phyloP scores from a whole-genome alignment of 106 monocot genomes.

The Vanilla planifolia region DNA sequence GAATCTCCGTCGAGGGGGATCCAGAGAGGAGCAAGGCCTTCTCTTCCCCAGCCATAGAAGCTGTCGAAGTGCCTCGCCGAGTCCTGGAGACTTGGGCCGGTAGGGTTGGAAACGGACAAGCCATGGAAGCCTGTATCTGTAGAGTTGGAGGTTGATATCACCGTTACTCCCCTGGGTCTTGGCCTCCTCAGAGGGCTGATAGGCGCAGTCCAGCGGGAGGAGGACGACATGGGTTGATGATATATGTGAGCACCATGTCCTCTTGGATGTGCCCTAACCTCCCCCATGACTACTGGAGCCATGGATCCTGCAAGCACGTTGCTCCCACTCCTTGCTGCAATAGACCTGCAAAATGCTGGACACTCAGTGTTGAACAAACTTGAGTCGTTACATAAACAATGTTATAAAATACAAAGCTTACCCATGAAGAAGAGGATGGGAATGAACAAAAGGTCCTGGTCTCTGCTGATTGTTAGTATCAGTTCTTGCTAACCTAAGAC shows the following conservation, averaged over 20 bases:
- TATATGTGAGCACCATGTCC: constrained; percentile 23
- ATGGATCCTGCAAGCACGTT: constrained; percentile 18
- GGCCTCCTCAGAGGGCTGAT: constrained; percentile 25
- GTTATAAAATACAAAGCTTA: not conserved
- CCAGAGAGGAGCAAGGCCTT: constrained; percentile 36
- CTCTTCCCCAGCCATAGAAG: constrained; percentile 33
- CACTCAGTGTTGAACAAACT: no score
- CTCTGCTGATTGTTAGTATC: constrained; percentile 34
- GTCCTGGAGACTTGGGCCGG: constrained; percentile 14
- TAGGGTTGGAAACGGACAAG: constrained; percentile 19
- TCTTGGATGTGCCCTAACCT: constrained; percentile 21
- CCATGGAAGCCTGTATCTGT: constrained; percentile 32
- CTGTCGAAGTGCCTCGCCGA: constrained; percentile 22
- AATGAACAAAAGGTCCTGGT: constrained; percentile 30
- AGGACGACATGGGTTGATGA: constrained; percentile 25
- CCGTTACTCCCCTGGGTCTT: constrained; percentile 29
- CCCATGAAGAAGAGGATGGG: constrained; percentile 23
- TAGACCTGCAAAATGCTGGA: constrained; percentile 13
- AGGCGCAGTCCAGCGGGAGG: constrained; percentile 15
- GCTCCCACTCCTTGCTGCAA: constrained; percentile 15
- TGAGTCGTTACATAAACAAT: no score
- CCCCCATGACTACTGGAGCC: constrained; percentile 24
- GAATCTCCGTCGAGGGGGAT: constrained; percentile 53
- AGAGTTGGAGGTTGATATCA: constrained; percentile 26
- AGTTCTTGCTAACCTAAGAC: constrained; percentile 25